A percentile compares a stretch with the other conserved stretches of the same genome.
Evolutionary conservation across 83 land plant genomes (phyloP).

Genomic region (Larix sibirica): DNA sequence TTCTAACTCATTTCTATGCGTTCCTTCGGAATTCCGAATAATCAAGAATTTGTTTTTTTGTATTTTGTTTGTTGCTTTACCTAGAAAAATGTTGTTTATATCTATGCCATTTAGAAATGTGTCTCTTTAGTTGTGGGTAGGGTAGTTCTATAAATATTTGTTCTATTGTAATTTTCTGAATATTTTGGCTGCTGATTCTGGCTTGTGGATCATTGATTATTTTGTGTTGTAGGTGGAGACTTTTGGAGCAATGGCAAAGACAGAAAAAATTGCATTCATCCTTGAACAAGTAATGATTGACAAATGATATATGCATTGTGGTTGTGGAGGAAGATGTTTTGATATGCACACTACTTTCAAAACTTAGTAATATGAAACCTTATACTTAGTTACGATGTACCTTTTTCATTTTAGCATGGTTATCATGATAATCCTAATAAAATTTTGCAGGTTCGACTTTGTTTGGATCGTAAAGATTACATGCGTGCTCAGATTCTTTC

Average conservation of each 20-base stretch:
- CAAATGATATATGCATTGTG: not conserved
- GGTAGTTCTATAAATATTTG: not conserved
- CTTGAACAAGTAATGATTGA: constrained; percentile 83
- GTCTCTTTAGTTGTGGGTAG: not conserved
- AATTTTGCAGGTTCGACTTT: constrained; percentile 77
- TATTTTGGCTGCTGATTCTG: not conserved
- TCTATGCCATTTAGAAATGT: not conserved
- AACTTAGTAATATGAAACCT: not conserved
- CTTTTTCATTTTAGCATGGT: not conserved
- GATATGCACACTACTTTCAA: not conserved
- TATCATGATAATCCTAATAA: not conserved
- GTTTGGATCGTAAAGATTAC: constrained; percentile 95
- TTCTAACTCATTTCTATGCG: not conserved
- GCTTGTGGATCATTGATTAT: not conserved
- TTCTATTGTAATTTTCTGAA: not conserved
- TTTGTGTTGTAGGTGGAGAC: constrained; percentile 80
- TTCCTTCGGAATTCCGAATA: not conserved
- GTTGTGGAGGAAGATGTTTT: not conserved
- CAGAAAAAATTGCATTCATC: constrained; percentile 97
- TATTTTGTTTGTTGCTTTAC: not conserved
- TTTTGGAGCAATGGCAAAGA: constrained; percentile 99
- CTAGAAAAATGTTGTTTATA: not conserved
- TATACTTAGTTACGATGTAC: not conserved
- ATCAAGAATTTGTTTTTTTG: not conserved
- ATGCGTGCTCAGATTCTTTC: constrained; percentile 97